phyloP scores from a whole-genome alignment of 495 filamentous ascomycete genomes.

The Penicillium longicatenatum region DNA sequence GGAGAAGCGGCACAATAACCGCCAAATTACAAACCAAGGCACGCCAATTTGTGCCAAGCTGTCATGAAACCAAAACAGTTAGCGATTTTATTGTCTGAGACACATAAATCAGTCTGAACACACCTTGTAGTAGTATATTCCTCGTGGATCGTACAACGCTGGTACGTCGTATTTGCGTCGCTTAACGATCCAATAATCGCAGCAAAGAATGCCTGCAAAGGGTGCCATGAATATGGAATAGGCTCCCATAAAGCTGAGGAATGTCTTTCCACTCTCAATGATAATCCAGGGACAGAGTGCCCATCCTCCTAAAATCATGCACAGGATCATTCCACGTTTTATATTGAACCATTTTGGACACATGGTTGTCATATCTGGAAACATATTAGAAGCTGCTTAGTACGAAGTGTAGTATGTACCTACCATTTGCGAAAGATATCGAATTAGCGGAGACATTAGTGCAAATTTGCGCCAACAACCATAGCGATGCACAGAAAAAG shows the following conservation, averaged over 20 bases:
- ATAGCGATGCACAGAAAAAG: not conserved
- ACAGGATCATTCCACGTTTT: not conserved
- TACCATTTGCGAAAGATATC: not conserved
- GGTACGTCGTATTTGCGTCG: slow-evolving; percentile 46
- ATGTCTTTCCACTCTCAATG: slow-evolving; percentile 34
- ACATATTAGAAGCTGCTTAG: not conserved
- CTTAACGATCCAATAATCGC: slow-evolving; percentile 53
- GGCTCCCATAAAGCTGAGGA: slow-evolving; percentile 61
- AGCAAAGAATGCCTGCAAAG: slow-evolving; percentile 48
- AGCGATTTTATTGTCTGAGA: not conserved
- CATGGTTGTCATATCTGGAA: not conserved
- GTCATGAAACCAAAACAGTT: too few species aligned
- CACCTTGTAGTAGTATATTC: not conserved
- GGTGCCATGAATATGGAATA: slow-evolving; percentile 39
- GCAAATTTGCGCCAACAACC: not conserved
- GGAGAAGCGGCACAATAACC: slow-evolving; percentile 32
- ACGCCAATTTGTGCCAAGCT: not conserved
- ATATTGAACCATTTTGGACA: not conserved
- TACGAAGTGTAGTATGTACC: not conserved
- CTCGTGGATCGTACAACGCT: slow-evolving; percentile 13
- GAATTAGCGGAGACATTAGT: not conserved
- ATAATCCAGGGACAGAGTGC: not conserved
- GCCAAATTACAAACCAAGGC: not conserved
- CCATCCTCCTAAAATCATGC: not conserved
- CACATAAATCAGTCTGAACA: not conserved